A percentile compares a stretch with the other conserved stretches of the same genome.
Conservation (phyloP, 1,284 basidiomycete genomes). For the Flammula alnicola region DNA sequence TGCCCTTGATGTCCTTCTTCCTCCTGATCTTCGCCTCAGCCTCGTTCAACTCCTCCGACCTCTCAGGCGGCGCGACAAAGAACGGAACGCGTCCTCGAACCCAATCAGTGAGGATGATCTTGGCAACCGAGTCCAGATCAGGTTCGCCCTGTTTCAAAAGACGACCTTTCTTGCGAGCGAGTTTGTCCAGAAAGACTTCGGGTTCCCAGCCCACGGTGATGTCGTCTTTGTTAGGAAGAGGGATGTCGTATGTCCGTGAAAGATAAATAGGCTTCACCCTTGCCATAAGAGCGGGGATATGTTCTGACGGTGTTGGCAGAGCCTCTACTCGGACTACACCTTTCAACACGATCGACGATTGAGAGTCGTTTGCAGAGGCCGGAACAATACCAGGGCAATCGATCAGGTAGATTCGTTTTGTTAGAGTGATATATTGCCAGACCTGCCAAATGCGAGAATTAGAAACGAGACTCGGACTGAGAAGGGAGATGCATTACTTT, state of each 20-base stretch:
- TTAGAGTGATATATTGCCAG: conserved; percentile 99
- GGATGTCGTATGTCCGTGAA: conserved; percentile 86
- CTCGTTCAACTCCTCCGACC: conserved; percentile 69
- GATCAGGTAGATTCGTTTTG: conserved; percentile 96
- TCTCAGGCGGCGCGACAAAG: conserved; percentile 82
- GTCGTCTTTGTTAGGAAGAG: conserved; percentile 61
- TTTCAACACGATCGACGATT: conserved; percentile 94
- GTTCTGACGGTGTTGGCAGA: conserved; percentile 91
- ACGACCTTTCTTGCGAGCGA: conserved; percentile 92
- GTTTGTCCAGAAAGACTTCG: conserved; percentile 82
- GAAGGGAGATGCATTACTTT: conserved; percentile 60
- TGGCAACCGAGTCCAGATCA: conserved; percentile 90
- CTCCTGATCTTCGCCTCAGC: conserved; percentile 61
- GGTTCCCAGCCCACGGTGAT: conserved; percentile 64
- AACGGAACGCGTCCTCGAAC: conserved; percentile 94
- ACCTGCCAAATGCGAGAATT: conserved; percentile 53
- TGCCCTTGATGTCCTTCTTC: conserved; percentile 48
- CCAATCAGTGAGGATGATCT: conserved; percentile 98
- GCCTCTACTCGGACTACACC: conserved; percentile 98
- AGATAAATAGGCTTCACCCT: conserved; percentile 95
- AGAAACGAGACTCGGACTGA: conserved; percentile 13
- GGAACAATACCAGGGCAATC: conserved; percentile 99
- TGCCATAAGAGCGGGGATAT: conserved; percentile 87
- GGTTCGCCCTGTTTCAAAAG: conserved; percentile 95
- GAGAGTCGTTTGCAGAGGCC: conserved; percentile 87